phyloP scores from a whole-genome alignment of 2,329 filamentous ascomycete genomes.

The Periconia macrospinosa region DNA sequence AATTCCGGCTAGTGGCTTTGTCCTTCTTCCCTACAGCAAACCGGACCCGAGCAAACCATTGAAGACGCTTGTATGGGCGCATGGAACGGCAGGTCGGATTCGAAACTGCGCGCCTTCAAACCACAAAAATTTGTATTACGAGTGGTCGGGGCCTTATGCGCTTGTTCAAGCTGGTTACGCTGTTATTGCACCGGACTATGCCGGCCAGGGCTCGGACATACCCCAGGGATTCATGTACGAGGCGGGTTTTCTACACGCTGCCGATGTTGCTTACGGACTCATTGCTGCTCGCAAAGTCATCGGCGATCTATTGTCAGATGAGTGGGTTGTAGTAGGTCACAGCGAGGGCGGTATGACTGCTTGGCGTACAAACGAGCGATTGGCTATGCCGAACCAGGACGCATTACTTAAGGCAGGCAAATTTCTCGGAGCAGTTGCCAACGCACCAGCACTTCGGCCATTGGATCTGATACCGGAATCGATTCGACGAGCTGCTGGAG shows the following conservation, averaged over 20 bases:
- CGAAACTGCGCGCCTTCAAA: constrained; percentile 20
- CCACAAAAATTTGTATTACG: constrained; percentile 24
- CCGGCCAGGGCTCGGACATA: constrained; percentile 18
- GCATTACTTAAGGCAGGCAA: constrained; percentile 19
- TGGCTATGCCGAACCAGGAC: constrained; percentile 21
- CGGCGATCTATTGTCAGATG: constrained; percentile 16
- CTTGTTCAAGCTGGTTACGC: constrained; percentile 21
- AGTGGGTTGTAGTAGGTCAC: constrained; percentile 23
- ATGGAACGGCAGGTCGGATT: constrained; percentile 21
- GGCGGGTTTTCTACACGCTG: constrained; percentile 21
- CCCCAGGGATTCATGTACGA: constrained; percentile 27
- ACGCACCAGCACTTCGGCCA: constrained; percentile 22
- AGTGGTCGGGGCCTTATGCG: constrained; percentile 19
- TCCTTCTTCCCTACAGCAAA: constrained; percentile 18
- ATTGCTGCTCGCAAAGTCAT: constrained; percentile 22
- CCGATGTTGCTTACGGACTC: constrained; percentile 18
- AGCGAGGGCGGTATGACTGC: constrained; percentile 28
- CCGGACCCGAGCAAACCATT: constrained; percentile 7
- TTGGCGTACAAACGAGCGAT: constrained; percentile 22
- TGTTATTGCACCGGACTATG: constrained; percentile 22
- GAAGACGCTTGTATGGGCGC: constrained; percentile 19
- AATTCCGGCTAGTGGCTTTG: constrained; percentile 22
- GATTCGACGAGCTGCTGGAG: constrained; percentile 18
- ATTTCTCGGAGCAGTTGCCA: constrained; percentile 22
- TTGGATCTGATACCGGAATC: constrained; percentile 25